Evolutionary conservation across 2,329 filamentous ascomycete genomes (phyloP).

Genomic region (Plenodomus lindquistii): DNA sequence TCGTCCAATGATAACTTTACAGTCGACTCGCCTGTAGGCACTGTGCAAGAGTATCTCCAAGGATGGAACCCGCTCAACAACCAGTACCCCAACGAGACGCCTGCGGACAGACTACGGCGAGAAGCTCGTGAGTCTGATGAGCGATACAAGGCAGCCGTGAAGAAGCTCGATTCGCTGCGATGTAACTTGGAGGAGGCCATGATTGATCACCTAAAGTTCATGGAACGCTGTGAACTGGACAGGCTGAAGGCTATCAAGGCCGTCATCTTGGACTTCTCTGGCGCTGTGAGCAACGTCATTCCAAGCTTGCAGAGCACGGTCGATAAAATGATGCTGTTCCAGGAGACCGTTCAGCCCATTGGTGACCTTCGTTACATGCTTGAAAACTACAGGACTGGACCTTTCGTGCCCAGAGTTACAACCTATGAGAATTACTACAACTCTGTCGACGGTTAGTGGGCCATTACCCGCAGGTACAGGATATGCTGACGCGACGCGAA

Average conservation of each 20-base stretch:
- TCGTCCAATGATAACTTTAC: slow-evolving; percentile 53
- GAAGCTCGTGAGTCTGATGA: slow-evolving; percentile 92
- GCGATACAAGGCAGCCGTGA: slow-evolving; percentile 84
- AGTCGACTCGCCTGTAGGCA: slow-evolving; percentile 79
- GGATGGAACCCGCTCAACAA: slow-evolving; percentile 94
- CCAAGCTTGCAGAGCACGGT: slow-evolving; percentile 93
- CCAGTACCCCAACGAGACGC: slow-evolving; percentile 89
- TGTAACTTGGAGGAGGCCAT: slow-evolving; percentile 97
- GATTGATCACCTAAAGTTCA: slow-evolving; percentile 87
- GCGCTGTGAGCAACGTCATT: slow-evolving; percentile 96
- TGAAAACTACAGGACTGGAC: slow-evolving; percentile 95
- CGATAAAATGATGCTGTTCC: slow-evolving; percentile 98
- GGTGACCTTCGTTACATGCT: slow-evolving; percentile 91
- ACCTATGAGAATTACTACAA: slow-evolving; percentile 99
- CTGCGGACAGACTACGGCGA: slow-evolving; percentile 79
- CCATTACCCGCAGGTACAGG: background rate
- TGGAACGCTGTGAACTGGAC: slow-evolving; percentile 96
- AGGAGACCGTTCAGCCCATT: slow-evolving; percentile 94
- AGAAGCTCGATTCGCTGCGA: slow-evolving; percentile 84
- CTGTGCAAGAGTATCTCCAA: slow-evolving; percentile 84
- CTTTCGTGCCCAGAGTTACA: slow-evolving; percentile 85
- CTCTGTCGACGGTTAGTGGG: slow-evolving; percentile 71
- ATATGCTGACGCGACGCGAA: slow-evolving; percentile 24
- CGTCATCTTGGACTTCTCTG: slow-evolving; percentile 95
- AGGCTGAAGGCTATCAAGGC: slow-evolving; percentile 97